phyloP scores from a whole-genome alignment of 495 filamentous ascomycete species.

The Platismatia glauca region DNA sequence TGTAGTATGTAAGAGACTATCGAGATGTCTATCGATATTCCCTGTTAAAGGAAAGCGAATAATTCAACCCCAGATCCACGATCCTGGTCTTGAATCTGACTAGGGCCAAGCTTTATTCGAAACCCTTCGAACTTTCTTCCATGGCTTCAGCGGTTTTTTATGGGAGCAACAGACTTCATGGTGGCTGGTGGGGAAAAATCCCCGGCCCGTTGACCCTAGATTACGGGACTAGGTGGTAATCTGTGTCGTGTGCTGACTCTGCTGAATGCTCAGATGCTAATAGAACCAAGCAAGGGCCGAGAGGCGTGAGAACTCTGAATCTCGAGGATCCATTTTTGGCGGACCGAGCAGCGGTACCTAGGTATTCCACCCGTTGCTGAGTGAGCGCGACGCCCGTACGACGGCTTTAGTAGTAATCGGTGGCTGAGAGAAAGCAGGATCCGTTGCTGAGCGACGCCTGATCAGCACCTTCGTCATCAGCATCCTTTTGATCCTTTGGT shows the following conservation, averaged over 20 bases:
- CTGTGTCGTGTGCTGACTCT: background rate
- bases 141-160: constrained; percentile 8
- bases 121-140: constrained; percentile 6
- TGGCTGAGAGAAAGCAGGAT: background rate
- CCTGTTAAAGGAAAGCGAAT: too few relatives aligned
- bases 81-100: background rate
- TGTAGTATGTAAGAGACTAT: background rate
- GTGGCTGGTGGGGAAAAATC: constrained; percentile 6
- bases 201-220: constrained; percentile 11
- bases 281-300: background rate
- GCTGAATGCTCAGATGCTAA: background rate
- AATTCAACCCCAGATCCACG: background rate
- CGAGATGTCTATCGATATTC: background rate
- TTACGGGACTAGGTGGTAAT: background rate
- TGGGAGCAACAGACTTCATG: constrained; percentile 7
- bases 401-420: background rate
- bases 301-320: background rate
- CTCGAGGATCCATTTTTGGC: background rate
- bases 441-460: background rate
- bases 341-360: background rate
- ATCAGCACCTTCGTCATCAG: constrained; percentile 6
- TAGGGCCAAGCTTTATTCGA: background rate
- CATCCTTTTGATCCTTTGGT: background rate
- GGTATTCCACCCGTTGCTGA: background rate
- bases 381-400: background rate